Conservation (phyloP, 768 basidiomycete species). For the Boletales sp. region DNA sequence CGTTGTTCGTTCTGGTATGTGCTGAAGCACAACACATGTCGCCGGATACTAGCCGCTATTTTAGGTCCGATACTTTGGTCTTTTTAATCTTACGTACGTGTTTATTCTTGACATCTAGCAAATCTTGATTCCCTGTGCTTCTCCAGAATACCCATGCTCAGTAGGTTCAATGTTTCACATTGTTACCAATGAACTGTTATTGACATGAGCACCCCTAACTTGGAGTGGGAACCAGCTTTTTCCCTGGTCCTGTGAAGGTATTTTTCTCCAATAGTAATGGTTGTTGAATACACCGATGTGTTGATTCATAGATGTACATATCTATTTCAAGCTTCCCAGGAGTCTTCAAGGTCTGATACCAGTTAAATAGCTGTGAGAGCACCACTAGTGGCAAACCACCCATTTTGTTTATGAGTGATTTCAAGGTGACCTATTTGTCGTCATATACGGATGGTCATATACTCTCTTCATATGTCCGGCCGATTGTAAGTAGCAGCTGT, state of each 20-base stretch:
- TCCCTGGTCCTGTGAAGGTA: neutral
- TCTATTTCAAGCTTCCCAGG: neutral
- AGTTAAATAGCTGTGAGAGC: neutral
- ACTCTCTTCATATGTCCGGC: neutral
- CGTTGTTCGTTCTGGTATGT: too few species aligned
- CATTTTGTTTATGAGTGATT: neutral
- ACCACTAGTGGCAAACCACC: too few species aligned
- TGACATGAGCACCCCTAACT: neutral
- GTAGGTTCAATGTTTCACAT: neutral
- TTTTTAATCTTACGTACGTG: conserved; percentile 1
- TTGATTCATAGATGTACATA: neutral
- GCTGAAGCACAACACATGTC: too few species aligned
- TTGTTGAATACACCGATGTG: neutral
- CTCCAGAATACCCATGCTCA: neutral
- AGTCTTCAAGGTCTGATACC: neutral
- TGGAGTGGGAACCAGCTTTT: conserved; percentile 4
- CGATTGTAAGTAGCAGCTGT: neutral
- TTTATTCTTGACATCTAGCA: neutral
- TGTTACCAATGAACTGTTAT: neutral
- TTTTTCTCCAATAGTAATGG: neutral
- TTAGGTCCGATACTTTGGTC: conserved; percentile 10
- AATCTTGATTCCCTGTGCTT: neutral
- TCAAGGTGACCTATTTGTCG: neutral
- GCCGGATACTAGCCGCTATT: too few species aligned
- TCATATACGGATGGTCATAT: neutral